Percentiles rank a stretch among this genome's conserved stretches.
These are phyloP conservation scores for Rhytidiadelphus loreus DNA, from an alignment of 225 moss, liverwort and hornwort genomes.

Conservation along the genomic window DNA sequence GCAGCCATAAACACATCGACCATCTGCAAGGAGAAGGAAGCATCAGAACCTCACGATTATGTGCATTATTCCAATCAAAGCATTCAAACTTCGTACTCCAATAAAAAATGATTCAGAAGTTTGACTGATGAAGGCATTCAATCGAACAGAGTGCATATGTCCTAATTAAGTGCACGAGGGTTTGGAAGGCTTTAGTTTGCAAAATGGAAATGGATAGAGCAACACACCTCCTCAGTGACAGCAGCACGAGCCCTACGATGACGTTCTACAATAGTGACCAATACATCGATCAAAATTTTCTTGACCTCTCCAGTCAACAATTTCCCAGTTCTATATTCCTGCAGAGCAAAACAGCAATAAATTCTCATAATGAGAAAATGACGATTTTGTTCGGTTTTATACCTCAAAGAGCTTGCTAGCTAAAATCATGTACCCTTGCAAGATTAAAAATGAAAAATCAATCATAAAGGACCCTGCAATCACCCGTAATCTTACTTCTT, in stretches of 20 bases:
- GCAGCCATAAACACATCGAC: slow-evolving; percentile 86
- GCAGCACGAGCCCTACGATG: slow-evolving; percentile 66
- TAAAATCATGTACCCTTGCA: background rate
- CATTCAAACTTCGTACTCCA: background rate
- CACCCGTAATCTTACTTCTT: slow-evolving; percentile 25
- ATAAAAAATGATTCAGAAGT: background rate
- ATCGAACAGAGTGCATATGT: background rate
- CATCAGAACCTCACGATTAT: background rate
- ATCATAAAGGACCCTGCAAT: background rate
- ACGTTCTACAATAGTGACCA: slow-evolving; percentile 59
- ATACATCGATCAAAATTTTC: slow-evolving; percentile 61
- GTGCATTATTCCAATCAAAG: background rate
- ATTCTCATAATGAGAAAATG: background rate
- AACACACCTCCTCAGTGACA: slow-evolving; percentile 77
- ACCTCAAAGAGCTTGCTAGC: background rate
- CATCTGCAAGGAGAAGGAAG: slow-evolving; percentile 45
- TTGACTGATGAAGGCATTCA: background rate
- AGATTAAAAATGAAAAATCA: background rate
- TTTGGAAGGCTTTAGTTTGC: background rate
- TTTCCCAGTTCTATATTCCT: slow-evolving; percentile 74
- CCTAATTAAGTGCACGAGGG: background rate
- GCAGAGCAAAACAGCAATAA: background rate
- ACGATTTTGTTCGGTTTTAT: background rate
- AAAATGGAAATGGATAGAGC: background rate
- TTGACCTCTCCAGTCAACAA: slow-evolving; percentile 83